A percentile compares a stretch with the other conserved stretches of the same genome.
phyloP scores from a whole-genome alignment of 805 yeast species.

The Wickerhamomyces chaumierensis region DNA sequence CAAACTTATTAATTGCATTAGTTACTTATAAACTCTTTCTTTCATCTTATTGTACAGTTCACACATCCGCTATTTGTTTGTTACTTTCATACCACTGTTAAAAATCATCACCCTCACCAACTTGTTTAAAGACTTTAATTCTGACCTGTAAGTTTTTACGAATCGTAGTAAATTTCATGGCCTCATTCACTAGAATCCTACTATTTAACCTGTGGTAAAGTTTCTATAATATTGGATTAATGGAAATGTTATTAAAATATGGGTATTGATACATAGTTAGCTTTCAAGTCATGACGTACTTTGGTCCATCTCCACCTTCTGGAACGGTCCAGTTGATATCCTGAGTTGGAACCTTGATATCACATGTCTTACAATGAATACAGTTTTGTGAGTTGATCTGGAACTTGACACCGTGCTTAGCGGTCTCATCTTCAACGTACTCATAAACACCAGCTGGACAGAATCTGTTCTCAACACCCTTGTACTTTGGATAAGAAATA shows the following conservation, averaged over 20 bases:
- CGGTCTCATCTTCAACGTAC: constrained; percentile 55
- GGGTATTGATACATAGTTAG: too few species aligned
- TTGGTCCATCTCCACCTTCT: constrained; percentile 98
- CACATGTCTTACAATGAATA: constrained; percentile 97
- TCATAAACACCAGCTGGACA: constrained; percentile 99
- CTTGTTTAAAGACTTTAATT: too few species aligned
- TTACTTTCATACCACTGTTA: not conserved
- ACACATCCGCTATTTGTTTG: too few species aligned
- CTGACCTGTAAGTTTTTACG: not conserved
- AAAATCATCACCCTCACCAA: too few species aligned
- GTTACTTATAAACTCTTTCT: not conserved
- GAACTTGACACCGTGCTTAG: constrained; percentile 59
- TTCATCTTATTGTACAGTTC: not conserved
- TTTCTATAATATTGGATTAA: too few species aligned
- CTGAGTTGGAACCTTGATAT: constrained; percentile 90
- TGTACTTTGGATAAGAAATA: constrained; percentile 57
- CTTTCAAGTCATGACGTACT: constrained; percentile 66
- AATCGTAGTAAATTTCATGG: too few species aligned
- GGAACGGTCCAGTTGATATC: constrained; percentile 97
- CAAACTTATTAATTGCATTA: not conserved
- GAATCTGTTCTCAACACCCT: constrained; percentile 85
- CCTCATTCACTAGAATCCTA: too few species aligned
- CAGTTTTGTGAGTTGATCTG: constrained; percentile 95
- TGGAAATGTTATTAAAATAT: too few species aligned
- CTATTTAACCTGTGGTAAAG: too few species aligned